phyloP scores from a whole-genome alignment of 441 rosid species.

The Gossypium gossypioides region DNA sequence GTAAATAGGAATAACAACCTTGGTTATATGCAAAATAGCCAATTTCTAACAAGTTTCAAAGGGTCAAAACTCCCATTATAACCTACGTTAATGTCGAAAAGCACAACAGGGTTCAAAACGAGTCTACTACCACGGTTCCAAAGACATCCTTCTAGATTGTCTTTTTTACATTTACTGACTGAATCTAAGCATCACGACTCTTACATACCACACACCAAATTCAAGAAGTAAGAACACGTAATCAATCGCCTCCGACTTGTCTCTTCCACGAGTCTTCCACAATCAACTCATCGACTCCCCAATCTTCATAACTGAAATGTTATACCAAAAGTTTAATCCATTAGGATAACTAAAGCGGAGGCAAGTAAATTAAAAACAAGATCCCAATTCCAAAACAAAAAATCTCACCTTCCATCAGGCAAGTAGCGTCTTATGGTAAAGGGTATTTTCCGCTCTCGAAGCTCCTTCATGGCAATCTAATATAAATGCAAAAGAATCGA shows the following conservation, averaged over 20 bases:
- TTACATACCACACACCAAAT: background rate
- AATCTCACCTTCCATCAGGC: constrained; percentile 73
- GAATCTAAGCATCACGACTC: background rate
- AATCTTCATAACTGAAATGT: constrained; percentile 60
- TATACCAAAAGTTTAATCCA: background rate
- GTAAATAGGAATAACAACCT: background rate
- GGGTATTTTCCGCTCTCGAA: constrained; percentile 61
- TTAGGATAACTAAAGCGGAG: constrained; percentile 13
- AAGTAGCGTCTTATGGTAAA: constrained; percentile 72
- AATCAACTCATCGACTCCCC: constrained; percentile 86
- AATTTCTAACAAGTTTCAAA: background rate
- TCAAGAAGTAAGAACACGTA: background rate
- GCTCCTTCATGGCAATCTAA: constrained; percentile 90
- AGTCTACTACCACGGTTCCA: background rate
- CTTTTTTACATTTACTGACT: background rate
- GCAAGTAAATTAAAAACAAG: background rate
- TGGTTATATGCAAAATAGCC: background rate
- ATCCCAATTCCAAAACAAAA: background rate
- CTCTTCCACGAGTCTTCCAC: constrained; percentile 95
- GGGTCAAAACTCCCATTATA: background rate
- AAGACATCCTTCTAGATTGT: background rate
- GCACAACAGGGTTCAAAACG: background rate
- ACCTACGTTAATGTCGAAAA: background rate
- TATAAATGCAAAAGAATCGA: background rate
- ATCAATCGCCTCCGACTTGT: constrained; percentile 79